phyloP scores from a whole-genome alignment of 208 protist genomes.

The Balamuthia mandrillaris region DNA sequence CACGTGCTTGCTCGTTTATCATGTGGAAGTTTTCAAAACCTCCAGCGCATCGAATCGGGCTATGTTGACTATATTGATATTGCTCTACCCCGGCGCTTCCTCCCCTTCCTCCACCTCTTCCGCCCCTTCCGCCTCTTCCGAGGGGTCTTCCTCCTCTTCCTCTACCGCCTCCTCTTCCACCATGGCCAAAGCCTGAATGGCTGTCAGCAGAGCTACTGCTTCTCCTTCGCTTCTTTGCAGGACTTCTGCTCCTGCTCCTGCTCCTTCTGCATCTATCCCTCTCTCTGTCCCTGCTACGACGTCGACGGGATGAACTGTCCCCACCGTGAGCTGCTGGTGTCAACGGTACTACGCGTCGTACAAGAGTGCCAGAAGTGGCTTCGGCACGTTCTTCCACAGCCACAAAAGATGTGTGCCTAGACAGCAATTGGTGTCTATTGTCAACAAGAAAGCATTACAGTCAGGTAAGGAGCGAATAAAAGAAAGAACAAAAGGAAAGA shows the following conservation, averaged over 20 bases:
- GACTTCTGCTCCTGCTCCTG: not conserved
- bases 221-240: not conserved
- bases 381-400: slow-evolving; percentile 1
- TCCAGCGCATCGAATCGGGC: no score
- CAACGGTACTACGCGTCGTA: not conserved
- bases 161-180: not conserved
- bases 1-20: no score
- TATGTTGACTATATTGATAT: no score
- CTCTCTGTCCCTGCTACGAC: not conserved
- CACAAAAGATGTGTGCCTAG: slow-evolving; percentile 6
- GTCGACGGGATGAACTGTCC: no score
- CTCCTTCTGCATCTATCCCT: not conserved
- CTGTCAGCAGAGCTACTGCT: no score
- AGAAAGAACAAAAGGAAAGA: no score
- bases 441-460: not conserved
- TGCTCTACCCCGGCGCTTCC: no score
- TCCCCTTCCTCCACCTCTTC: not conserved
- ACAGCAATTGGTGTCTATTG: not conserved
- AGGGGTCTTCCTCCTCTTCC: not conserved
- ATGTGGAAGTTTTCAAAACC: no score
- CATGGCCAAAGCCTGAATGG: not conserved
- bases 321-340: no score
- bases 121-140: not conserved
- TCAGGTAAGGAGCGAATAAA: not conserved
- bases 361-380: not conserved